Percentiles rank a stretch among this genome's conserved stretches.
Conservation (phyloP, 495 filamentous ascomycete genomes). For the Tuber brumale region DNA sequence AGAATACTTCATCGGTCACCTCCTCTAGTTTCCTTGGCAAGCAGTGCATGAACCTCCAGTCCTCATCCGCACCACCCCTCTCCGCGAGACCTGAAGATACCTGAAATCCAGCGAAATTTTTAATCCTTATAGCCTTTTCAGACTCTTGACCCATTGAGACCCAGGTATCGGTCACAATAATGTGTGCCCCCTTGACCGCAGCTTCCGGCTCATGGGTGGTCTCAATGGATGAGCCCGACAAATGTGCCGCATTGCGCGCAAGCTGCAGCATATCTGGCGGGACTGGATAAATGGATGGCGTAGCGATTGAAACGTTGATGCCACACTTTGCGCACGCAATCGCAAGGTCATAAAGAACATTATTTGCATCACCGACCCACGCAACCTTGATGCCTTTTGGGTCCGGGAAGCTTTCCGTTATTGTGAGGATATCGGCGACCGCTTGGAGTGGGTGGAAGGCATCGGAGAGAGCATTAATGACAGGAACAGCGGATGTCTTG, state of each 20-base stretch:
- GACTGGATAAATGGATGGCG: constrained; percentile 75
- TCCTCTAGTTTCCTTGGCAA: constrained; percentile 90
- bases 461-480: constrained; percentile 90
- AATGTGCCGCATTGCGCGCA: constrained; percentile 56
- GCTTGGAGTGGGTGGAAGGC: constrained; percentile 87
- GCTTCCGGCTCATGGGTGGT: constrained; percentile 70
- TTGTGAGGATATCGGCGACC: constrained; percentile 85
- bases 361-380: constrained; percentile 96
- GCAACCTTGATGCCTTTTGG: constrained; percentile 51
- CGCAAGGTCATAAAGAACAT: constrained; percentile 88
- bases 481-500: constrained; percentile 72
- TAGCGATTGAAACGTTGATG: constrained; percentile 75
- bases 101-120: constrained; percentile 83
- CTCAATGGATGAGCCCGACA: constrained; percentile 62
- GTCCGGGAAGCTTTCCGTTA: constrained; percentile 62
- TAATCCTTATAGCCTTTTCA: constrained; percentile 65
- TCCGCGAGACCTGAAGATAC: constrained; percentile 75
- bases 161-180: constrained; percentile 96
- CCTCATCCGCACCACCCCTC: constrained; percentile 75
- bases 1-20: constrained; percentile 90
- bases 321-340: constrained; percentile 81
- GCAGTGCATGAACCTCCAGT: constrained; percentile 99
- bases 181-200: constrained; percentile 78
- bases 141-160: constrained; percentile 89
- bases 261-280: constrained; percentile 61